These are phyloP conservation scores for Tulasnella sp. DNA, from an alignment of 768 basidiomycete species.

Conservation along the genomic window DNA sequence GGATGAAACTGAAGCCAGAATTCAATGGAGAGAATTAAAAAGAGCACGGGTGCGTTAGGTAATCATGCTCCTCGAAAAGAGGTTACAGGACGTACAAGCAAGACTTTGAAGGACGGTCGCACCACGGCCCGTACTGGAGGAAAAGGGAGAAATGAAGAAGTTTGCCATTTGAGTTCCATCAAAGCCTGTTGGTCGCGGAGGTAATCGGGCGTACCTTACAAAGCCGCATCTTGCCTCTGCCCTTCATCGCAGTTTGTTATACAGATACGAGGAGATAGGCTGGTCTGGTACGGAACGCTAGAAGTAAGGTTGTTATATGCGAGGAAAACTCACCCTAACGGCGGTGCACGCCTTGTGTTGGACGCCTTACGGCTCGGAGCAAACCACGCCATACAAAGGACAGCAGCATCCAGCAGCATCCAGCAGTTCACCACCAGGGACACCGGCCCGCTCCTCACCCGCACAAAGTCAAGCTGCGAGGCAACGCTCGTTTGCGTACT, in stretches of 20 bases:
- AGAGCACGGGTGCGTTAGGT: neutral
- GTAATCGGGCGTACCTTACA: neutral
- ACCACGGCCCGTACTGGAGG: neutral
- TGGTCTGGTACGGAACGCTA: neutral
- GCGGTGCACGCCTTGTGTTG: neutral
- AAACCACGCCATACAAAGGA: slow-evolving; percentile 13
- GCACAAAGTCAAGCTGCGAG: neutral
- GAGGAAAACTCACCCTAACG: neutral
- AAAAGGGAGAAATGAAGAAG: neutral
- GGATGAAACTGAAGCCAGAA: neutral
- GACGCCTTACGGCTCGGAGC: neutral
- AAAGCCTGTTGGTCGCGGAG: neutral
- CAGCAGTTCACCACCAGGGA: neutral
- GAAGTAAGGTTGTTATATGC: neutral
- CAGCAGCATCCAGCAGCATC: neutral
- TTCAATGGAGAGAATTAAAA: neutral
- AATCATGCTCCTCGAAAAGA: neutral
- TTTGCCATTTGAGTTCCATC: neutral
- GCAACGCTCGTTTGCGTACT: neutral
- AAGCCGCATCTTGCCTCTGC: neutral
- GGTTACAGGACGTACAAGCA: neutral
- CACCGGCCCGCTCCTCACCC: neutral
- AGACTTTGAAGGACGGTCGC: neutral
- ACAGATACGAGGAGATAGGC: neutral
- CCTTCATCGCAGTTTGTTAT: neutral